Base-by-base conservation (phyloP, 176 grass and related monocot species). In the Oryza meridionalis region DNA sequence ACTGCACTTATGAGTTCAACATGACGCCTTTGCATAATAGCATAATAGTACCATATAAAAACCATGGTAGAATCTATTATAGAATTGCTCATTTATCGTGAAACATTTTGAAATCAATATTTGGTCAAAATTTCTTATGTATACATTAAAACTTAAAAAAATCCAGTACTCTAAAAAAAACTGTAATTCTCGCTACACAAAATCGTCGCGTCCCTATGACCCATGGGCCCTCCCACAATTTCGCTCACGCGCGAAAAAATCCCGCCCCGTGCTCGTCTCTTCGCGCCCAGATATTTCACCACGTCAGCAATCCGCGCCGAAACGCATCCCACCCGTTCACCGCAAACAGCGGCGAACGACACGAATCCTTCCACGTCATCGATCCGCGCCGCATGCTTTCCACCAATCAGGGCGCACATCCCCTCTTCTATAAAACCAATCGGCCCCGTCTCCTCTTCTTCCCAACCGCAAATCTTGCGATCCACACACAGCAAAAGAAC, bases 331-430 rank as follows among this genome's bases (percentile, higher is more conserved):
- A 11, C 2, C 58, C 67, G 32, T 73, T 22, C 22, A 72, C 4
- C 1, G 2, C 6, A 27, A 83, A 19, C 5, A 13, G 0, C 12
- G 2, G 1, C 1, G 15, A 78, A 78, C 80, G 80, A 4, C 21
- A 82, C 27, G 0, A 29, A 25, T 5, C 0, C 31, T 1, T 22
- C 65, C 73, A 65, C 66, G 66, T 49, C 86, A 70, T 4, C 53
- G 21, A 88, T 88, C 80, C 75, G 24, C 8, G n/a, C 55, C 86
- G 17, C 12, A 0, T 0, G 22, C 2, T 25, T 0, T 84, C 44
- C 45, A 67, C 76, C 81, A 88, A 88, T 67, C 69, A 73, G 75
- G 12, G 24, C 13, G 6, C 69, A 26, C 19, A 14, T 6, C 29
- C 0, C 15, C 15, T 16, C 17, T 7, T 19, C 24, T 59, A 84